A percentile compares a stretch with the other conserved stretches of the same genome.
These are phyloP conservation scores for Amphirosellinia nigrospora DNA, from an alignment of 495 filamentous ascomycete species.

Conservation along the genomic window DNA sequence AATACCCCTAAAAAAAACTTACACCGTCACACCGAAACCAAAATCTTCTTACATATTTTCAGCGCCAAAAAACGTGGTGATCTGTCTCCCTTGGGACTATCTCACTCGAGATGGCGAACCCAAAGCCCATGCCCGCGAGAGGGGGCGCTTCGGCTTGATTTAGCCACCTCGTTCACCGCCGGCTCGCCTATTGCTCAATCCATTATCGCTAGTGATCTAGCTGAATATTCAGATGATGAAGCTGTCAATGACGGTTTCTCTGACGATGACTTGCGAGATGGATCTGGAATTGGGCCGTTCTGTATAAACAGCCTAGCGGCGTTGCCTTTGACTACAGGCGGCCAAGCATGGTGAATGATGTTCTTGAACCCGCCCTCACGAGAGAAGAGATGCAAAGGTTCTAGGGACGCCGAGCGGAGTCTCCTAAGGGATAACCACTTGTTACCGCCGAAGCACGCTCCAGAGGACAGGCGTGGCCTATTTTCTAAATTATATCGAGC, in stretches of 20 bases:
- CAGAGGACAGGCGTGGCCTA: constrained; percentile 22
- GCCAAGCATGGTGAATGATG: constrained; percentile 48
- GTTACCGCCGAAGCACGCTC: constrained; percentile 66
- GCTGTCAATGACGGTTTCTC: constrained; percentile 42
- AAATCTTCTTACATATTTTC: neutral
- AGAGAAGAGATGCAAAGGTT: constrained; percentile 67
- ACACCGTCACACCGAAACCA: neutral
- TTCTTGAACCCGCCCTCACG: constrained; percentile 59
- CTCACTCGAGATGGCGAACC: constrained; percentile 28
- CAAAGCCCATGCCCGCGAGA: constrained; percentile 31
- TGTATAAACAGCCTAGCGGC: constrained; percentile 71
- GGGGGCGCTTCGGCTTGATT: constrained; percentile 23
- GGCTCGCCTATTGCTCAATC: constrained; percentile 69
- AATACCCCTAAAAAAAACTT: too few species aligned
- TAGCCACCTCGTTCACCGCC: constrained; percentile 55
- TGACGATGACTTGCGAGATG: constrained; percentile 57
- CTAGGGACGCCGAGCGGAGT: constrained; percentile 74
- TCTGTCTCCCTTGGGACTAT: constrained; percentile 18
- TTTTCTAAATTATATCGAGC: constrained; percentile 44
- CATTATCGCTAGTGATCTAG: constrained; percentile 73
- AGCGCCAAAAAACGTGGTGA: neutral
- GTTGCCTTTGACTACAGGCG: constrained; percentile 65
- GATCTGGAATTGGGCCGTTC: constrained; percentile 62
- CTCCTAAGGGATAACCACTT: constrained; percentile 80
- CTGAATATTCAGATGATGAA: constrained; percentile 61